These are phyloP conservation scores for Aspergillus spinulosporus DNA, from an alignment of 2,329 filamentous ascomycete genomes.

Conservation along the genomic window DNA sequence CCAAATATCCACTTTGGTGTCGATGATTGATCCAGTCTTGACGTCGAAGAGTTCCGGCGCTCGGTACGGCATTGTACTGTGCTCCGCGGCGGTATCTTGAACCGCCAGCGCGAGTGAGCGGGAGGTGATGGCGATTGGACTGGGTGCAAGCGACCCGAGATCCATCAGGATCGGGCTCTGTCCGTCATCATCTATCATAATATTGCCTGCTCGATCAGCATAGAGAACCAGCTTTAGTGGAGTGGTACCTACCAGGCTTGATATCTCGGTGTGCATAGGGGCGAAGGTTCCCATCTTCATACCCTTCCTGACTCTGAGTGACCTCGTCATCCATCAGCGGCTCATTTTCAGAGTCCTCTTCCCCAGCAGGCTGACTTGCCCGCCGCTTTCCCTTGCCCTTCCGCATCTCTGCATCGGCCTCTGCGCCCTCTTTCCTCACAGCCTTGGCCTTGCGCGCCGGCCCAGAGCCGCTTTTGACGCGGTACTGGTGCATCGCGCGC, in stretches of 20 bases:
- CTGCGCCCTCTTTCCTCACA: constrained; percentile 56
- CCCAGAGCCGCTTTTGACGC: constrained; percentile 58
- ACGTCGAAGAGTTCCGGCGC: constrained; percentile 98
- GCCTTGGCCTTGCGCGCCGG: constrained; percentile 57
- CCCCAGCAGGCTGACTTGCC: constrained; percentile 48
- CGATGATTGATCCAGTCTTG: constrained; percentile 85
- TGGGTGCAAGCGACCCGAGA: constrained; percentile 83
- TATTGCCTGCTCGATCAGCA: constrained; percentile 63
- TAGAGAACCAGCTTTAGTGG: background rate
- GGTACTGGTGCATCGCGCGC: constrained; percentile 88
- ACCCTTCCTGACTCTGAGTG: constrained; percentile 65
- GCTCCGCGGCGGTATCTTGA: constrained; percentile 92
- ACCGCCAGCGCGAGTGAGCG: constrained; percentile 87
- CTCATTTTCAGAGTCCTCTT: constrained; percentile 74
- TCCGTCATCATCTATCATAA: constrained; percentile 96
- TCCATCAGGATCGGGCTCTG: constrained; percentile 94
- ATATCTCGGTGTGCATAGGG: constrained; percentile 96
- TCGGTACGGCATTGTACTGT: constrained; percentile 97
- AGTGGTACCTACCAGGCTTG: constrained; percentile 71
- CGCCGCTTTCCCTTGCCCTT: constrained; percentile 41
- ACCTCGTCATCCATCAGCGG: constrained; percentile 81
- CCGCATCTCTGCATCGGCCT: constrained; percentile 52
- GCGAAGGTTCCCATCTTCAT: constrained; percentile 66
- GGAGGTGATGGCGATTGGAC: constrained; percentile 84
- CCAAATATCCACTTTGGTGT: constrained; percentile 98